Evolutionary conservation across 441 rosid species (phyloP).

Genomic region (Croton laevigatus): DNA sequence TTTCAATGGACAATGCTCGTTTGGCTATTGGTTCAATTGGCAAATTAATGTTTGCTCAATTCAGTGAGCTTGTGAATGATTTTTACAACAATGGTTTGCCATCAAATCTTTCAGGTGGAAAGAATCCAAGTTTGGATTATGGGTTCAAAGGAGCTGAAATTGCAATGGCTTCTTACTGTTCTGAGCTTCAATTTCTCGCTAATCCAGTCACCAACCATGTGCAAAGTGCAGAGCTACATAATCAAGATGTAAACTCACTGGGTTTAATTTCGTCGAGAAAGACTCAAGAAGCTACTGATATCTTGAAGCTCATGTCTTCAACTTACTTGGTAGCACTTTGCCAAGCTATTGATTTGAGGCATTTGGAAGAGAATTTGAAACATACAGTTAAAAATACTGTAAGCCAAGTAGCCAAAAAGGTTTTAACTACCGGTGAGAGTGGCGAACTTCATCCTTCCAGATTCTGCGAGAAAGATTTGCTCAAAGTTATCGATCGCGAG

Average conservation of each 20-base stretch:
- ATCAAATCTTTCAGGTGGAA: conserved; percentile 64
- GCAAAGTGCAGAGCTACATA: conserved; percentile 65
- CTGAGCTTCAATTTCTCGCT: conserved; percentile 70
- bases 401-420: conserved; percentile 45
- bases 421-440: conserved; percentile 32
- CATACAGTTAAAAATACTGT: conserved; percentile 46
- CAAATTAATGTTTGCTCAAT: conserved; percentile 84
- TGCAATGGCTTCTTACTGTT: conserved; percentile 80
- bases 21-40: conserved; percentile 59
- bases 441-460: conserved; percentile 64
- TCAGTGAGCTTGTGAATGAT: conserved; percentile 82
- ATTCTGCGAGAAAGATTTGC: conserved; percentile 57
- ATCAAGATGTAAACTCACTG: conserved; percentile 64
- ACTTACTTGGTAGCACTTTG: conserved; percentile 62
- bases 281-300: conserved; percentile 62
- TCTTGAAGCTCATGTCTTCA: conserved; percentile 61
- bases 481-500: conserved; percentile 56
- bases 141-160: conserved; percentile 92
- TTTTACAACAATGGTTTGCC: conserved; percentile 87
- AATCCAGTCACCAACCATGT: conserved; percentile 64
- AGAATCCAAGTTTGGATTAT: conserved; percentile 71
- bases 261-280: conserved; percentile 76
- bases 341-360: conserved; percentile 60
- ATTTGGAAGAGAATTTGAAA: conserved; percentile 66
- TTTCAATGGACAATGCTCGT: conserved; percentile 66